phyloP scores from a whole-genome alignment of 108 stramenopile genomes.

The Skeletonema costatum region DNA sequence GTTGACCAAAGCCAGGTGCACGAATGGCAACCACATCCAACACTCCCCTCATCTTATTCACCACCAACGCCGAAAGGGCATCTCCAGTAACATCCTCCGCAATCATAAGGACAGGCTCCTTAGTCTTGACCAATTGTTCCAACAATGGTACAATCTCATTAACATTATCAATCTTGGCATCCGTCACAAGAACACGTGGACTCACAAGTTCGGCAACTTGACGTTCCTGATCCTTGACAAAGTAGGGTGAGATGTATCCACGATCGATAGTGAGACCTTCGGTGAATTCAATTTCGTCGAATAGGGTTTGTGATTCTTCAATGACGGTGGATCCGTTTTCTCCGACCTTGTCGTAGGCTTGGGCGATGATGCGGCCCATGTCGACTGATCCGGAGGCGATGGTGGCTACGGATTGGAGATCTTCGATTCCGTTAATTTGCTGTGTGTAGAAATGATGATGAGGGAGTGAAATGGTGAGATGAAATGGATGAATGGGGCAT shows the following conservation, averaged over 20 bases:
- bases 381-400: slow-evolving; percentile 90
- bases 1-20: slow-evolving; percentile 95
- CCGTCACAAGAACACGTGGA: slow-evolving; percentile 91
- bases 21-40: slow-evolving; percentile 96
- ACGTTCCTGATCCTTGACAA: slow-evolving; percentile 97
- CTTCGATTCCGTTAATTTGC: slow-evolving; percentile 83
- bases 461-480: background rate
- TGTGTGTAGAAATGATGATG: slow-evolving; percentile 6
- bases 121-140: slow-evolving; percentile 95
- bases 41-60: slow-evolving; percentile 98
- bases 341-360: slow-evolving; percentile 95
- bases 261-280: slow-evolving; percentile 98
- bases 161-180: slow-evolving; percentile 94
- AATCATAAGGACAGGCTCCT: slow-evolving; percentile 94
- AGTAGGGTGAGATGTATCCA: slow-evolving; percentile 96
- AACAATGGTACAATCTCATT: slow-evolving; percentile 95
- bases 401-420: slow-evolving; percentile 92
- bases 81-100: slow-evolving; percentile 98
- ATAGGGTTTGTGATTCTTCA: slow-evolving; percentile 94
- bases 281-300: slow-evolving; percentile 97
- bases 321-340: slow-evolving; percentile 95
- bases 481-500: too few species aligned
- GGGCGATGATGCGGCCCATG: slow-evolving; percentile 96
- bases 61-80: slow-evolving; percentile 95
- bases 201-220: slow-evolving; percentile 89